Evolutionary conservation across 202 grass and related monocot genomes (phyloP).

Genomic region (Schoenoplectus triqueter): DNA sequence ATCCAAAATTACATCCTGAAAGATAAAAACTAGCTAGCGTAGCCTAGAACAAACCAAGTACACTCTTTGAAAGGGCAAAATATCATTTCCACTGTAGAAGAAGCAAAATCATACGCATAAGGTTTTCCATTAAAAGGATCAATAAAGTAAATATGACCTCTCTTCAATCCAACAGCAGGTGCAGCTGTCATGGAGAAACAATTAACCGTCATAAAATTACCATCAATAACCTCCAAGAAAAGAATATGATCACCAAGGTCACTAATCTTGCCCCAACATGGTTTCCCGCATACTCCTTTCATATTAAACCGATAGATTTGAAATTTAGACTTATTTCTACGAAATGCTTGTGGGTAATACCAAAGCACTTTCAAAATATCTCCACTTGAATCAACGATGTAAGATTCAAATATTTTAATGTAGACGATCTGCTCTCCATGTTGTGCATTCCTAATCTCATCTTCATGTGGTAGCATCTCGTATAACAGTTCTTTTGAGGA

Average conservation of each 20-base stretch:
- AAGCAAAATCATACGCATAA: background rate
- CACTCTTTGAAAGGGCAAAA: background rate
- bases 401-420: background rate
- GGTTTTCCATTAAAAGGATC: slow-evolving; percentile 1
- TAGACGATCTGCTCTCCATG: background rate
- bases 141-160: background rate
- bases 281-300: background rate
- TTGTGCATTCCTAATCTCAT: background rate
- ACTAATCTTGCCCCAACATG: background rate
- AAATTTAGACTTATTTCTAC: background rate
- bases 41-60: slow-evolving; percentile 1
- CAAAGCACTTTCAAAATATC: background rate
- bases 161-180: background rate
- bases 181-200: background rate
- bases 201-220: background rate
- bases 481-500: background rate
- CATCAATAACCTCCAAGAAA: background rate
- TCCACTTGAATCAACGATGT: background rate
- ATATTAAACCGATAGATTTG: slow-evolving; percentile 10
- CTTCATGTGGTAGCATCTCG: slow-evolving; percentile 14
- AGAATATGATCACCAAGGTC: background rate
- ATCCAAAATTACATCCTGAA: background rate
- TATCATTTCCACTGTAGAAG: background rate
- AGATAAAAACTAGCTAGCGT: background rate
- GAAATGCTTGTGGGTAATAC: background rate